Conservation (phyloP, 2,329 filamentous ascomycete genomes). For the Onygenales sp. region DNA sequence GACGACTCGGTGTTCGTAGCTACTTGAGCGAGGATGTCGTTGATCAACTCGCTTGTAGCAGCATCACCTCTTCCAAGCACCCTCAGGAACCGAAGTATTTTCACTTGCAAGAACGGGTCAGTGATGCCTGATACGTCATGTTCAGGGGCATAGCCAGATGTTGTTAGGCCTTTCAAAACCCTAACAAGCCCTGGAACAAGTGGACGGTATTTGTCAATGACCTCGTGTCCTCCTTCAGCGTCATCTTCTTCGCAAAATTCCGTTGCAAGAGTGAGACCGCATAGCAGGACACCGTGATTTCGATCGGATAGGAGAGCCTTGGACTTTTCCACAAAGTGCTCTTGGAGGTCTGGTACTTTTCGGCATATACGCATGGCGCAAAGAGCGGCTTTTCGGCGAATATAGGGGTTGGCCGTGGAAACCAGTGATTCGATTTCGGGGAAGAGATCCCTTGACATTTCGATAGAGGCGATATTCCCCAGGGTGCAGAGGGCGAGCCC, state of each 20-base stretch:
- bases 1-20: conserved; percentile 96
- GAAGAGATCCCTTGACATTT: conserved; percentile 97
- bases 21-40: conserved; percentile 94
- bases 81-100: conserved; percentile 77
- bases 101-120: conserved; percentile 95
- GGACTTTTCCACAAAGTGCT: conserved; percentile 94
- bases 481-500: conserved; percentile 92
- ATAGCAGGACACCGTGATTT: conserved; percentile 91
- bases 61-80: conserved; percentile 80
- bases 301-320: conserved; percentile 79
- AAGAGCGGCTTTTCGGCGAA: conserved; percentile 91
- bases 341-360: conserved; percentile 93
- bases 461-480: conserved; percentile 93
- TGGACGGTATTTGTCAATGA: conserved; percentile 83
- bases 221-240: conserved; percentile 78
- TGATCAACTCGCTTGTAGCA: conserved; percentile 90
- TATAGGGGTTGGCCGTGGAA: conserved; percentile 94
- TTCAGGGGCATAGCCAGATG: conserved; percentile 92
- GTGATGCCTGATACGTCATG: conserved; percentile 98
- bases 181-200: conserved; percentile 79
- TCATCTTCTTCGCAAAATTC: conserved; percentile 94
- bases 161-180: conserved; percentile 82
- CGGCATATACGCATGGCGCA: conserved; percentile 98
- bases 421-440: conserved; percentile 88
- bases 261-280: conserved; percentile 80